Conservation (phyloP, 2,329 filamentous ascomycete genomes). For the Tolypocladium tundrense region DNA sequence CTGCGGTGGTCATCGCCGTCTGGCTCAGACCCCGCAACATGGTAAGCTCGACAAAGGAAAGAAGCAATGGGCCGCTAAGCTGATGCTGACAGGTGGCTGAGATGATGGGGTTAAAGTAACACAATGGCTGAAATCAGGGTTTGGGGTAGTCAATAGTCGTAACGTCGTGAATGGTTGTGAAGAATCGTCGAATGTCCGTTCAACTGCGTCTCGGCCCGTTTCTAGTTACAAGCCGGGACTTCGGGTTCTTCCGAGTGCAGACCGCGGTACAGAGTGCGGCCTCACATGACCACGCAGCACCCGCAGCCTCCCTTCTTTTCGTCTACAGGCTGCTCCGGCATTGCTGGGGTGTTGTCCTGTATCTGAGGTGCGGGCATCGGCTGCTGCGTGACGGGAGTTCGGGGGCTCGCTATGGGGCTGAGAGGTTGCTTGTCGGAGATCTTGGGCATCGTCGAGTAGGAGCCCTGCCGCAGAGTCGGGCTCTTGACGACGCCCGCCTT, state of each 20-base stretch:
- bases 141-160: conserved; percentile 15
- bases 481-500: conserved; percentile 35
- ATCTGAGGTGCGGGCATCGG: conserved; percentile 12
- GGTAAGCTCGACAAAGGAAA: background rate
- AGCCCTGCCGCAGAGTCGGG: conserved; percentile 32
- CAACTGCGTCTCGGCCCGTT: background rate
- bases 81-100: background rate
- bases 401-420: conserved; percentile 32
- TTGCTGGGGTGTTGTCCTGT: background rate
- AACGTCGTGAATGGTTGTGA: conserved; percentile 15
- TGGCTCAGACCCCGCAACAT: background rate
- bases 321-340: conserved; percentile 18
- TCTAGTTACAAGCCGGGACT: background rate
- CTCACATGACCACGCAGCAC: conserved; percentile 42
- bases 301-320: conserved; percentile 35
- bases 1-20: background rate
- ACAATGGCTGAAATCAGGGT: conserved; percentile 17
- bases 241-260: background rate
- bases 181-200: background rate
- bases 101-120: conserved; percentile 12
- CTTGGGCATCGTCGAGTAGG: conserved; percentile 54
- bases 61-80: background rate
- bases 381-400: conserved; percentile 30
- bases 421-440: conserved; percentile 29
- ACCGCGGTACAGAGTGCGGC: background rate